Evolutionary conservation across 768 basidiomycete genomes (phyloP), one percentile per base, ranked within the genome.

Genomic region (Scleroderma citrinum): DNA sequence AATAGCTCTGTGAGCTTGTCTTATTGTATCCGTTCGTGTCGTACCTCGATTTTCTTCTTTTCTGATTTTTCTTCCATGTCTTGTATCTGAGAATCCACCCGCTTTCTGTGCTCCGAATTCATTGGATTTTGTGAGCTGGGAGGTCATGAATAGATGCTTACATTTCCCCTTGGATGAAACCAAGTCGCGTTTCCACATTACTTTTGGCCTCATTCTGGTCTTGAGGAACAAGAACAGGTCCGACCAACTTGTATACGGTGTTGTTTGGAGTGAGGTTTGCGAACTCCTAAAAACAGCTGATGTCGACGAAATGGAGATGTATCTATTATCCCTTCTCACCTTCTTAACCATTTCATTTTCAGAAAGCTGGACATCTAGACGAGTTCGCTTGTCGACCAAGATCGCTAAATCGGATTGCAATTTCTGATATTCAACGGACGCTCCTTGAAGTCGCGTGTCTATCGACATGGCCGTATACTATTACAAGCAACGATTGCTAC

Each of bases 301-400:
- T 52, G 29, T 46, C 24, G 24, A 24, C 21, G 24, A 32, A 39
- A 45, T 19, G 39, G n/a, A 36, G 23, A n/a, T n/a, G n/a, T n/a
- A n/a, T n/a, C n/a, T n/a, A n/a, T n/a, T n/a, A n/a, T n/a, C n/a
- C 17, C 26, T 39, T 36, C 65, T 17, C 34, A 86, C 94, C 79
- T 94, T 90, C 64, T 91, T 83, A 39, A 97, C 95, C 42, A 83
- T 72, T 66, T 96, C 90, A 68, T 93, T 96, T 70, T 97, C 95
- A 6, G 85, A 83, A 38, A 86, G 69, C 63, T 96, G 93, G 0
- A 92, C 83, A 53, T 95, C 95, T n/a, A 97, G 76, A 47, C 81
- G 77, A 58, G 95, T 91, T 38, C 87, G 76, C 13, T 82, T 84
- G 56, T 92, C 90, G 32, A 98, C 85, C 4, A 78, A 74, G 48